Base-by-base conservation (phyloP, 176 grass and related monocot species). In the Hordeum marinum region DNA sequence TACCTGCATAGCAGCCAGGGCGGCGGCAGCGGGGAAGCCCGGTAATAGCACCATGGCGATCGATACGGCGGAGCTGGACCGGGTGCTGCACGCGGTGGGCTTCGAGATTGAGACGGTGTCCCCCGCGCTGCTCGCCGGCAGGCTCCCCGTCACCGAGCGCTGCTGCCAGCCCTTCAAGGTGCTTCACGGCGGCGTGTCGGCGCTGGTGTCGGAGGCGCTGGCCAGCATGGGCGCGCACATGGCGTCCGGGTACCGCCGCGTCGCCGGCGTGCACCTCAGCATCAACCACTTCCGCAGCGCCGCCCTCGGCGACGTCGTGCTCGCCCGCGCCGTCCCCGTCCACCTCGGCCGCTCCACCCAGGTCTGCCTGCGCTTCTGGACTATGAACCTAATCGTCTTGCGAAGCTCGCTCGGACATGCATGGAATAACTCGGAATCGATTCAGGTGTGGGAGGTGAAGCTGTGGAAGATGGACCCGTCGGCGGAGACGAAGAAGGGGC, bases 161-260 rank as follows among this genome's bases (percentile, higher is more conserved):
- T 94, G 94, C 65, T 94, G 89, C 85, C 92, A 93, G 94, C 91
- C 94, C 12, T 97, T 97, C 89, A 87, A 92, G 85, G 94, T 97
- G 66, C 69, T 97, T 58, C 94, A 97, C 86, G 92, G 85, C 57
- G 90, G 92, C 73, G 72, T 94, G 14, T 97, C 94, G 1, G 94
- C 94, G 3, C 54, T 94, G 76, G 80, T 97, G 52, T 80, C 89
- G 0, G 94, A 97, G 88, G 89, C 79, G 32, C 83, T 97, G 6
- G 91, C 89, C 10, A 97, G 91, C 92, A 97, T 97, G 85, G 91
- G 94, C 4, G 91, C 94, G 9, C 94, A 97, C 91, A 88, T 97
- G 87, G 94, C 92, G 13, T 97, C 90, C 1, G 91, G 87, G 0
- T 94, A 72, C 87, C 64, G 61, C 8, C 92, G 94, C 60, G 90